Evolutionary conservation across 2,329 filamentous ascomycete genomes (phyloP).

Genomic region (Myriosclerotinia duriaeana): DNA sequence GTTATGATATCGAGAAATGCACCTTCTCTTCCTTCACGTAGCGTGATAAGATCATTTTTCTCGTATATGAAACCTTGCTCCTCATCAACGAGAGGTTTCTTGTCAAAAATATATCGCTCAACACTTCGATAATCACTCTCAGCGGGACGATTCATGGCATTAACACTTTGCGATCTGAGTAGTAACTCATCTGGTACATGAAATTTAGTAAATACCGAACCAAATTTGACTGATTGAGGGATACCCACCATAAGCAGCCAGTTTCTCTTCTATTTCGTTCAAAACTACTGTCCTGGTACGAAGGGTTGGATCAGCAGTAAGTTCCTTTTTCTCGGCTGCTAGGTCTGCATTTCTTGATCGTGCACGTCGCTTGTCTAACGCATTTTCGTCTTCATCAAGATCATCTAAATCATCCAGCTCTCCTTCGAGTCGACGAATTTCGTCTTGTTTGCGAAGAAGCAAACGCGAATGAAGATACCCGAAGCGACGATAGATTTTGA

Average conservation of each 20-base stretch:
- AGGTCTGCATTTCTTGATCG: constrained; percentile 24
- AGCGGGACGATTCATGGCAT: constrained; percentile 39
- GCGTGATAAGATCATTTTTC: constrained; percentile 45
- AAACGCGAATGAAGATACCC: constrained; percentile 45
- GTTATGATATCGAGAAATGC: constrained; percentile 44
- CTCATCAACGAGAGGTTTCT: constrained; percentile 31
- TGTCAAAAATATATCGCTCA: constrained; percentile 34
- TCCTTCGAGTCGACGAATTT: constrained; percentile 30
- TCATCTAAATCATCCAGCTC: constrained; percentile 30
- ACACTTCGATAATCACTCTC: constrained; percentile 41
- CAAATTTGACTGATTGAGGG: neutral
- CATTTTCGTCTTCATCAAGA: constrained; percentile 22
- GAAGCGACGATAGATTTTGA: constrained; percentile 46
- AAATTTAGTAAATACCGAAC: neutral
- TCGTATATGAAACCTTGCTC: constrained; percentile 41
- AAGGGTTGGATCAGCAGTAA: neutral
- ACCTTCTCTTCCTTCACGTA: constrained; percentile 43
- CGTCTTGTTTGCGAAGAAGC: constrained; percentile 35
- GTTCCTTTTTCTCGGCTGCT: constrained; percentile 4
- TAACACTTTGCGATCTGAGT: constrained; percentile 28
- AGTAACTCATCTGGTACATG: neutral
- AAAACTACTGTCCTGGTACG: constrained; percentile 24
- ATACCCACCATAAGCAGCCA: constrained; percentile 24
- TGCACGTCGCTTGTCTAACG: constrained; percentile 7
- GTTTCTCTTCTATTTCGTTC: constrained; percentile 27